These are phyloP conservation scores for Lactarius indigo DNA, from an alignment of 768 basidiomycete species.

Conservation along the genomic window DNA sequence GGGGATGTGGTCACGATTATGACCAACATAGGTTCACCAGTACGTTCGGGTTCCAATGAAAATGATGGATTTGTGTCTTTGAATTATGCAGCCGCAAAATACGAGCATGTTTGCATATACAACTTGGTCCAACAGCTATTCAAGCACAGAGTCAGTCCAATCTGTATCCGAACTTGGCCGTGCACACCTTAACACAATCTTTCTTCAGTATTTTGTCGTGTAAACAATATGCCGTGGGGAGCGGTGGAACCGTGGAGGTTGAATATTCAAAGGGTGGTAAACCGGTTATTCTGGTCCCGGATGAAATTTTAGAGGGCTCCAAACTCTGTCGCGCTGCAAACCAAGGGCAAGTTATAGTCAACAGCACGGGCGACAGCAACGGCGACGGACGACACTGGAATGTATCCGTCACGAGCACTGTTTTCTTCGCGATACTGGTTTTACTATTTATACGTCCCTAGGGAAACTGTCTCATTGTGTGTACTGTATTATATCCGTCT, in stretches of 20 bases:
- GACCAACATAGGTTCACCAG: constrained; percentile 74
- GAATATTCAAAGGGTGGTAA: constrained; percentile 63
- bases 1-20: constrained; percentile 57
- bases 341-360: neutral
- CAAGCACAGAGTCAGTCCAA: constrained; percentile 53
- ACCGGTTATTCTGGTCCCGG: constrained; percentile 53
- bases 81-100: constrained; percentile 47
- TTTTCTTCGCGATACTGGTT: neutral
- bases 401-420: neutral
- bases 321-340: constrained; percentile 33
- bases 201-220: constrained; percentile 58
- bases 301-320: constrained; percentile 34
- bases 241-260: constrained; percentile 56
- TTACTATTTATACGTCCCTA: neutral
- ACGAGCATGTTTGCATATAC: constrained; percentile 56
- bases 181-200: constrained; percentile 9
- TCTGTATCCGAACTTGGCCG: neutral
- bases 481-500: neutral
- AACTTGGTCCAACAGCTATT: constrained; percentile 45
- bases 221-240: constrained; percentile 63
- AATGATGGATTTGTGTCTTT: neutral
- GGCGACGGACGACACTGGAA: neutral
- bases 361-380: neutral
- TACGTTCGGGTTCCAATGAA: constrained; percentile 32
- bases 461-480: too few relatives aligned